A percentile compares a stretch with the other conserved stretches of the same genome.
phyloP scores from a whole-genome alignment of 1,284 basidiomycete species.

The Trametes sp. region DNA sequence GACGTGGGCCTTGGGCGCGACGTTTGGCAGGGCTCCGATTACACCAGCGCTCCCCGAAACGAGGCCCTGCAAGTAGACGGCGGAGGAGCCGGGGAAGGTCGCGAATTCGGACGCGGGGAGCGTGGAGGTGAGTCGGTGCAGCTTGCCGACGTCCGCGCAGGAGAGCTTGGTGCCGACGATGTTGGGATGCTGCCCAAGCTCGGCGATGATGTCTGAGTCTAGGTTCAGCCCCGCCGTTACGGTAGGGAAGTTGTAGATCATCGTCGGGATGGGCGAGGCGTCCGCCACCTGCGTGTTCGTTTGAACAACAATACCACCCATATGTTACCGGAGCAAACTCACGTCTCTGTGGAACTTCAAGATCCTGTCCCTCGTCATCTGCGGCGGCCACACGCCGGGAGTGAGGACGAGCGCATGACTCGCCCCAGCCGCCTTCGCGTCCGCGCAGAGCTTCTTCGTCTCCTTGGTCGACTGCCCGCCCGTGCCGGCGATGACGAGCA shows the following conservation, averaged over 20 bases:
- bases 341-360: conserved; percentile 71
- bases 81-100: conserved; percentile 69
- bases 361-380: conserved; percentile 69
- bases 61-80: conserved; percentile 74
- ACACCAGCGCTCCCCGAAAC: conserved; percentile 72
- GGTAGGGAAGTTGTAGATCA: conserved; percentile 92
- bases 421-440: conserved; percentile 85
- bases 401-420: conserved; percentile 80
- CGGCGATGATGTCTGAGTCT: conserved; percentile 81
- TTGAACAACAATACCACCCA: not conserved
- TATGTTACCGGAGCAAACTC: not conserved
- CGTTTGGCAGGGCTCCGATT: conserved; percentile 81
- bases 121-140: conserved; percentile 73
- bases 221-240: conserved; percentile 88
- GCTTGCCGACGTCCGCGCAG: conserved; percentile 86
- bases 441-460: conserved; percentile 80
- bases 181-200: conserved; percentile 82
- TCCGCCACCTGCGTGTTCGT: conserved; percentile 70
- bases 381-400: conserved; percentile 70
- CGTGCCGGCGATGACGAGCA: conserved; percentile 85
- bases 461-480: conserved; percentile 85
- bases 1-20: conserved; percentile 78
- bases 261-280: conserved; percentile 81
- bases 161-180: conserved; percentile 91
- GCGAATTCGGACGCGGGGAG: conserved; percentile 63